phyloP scores from a whole-genome alignment of 495 filamentous ascomycete species.

The Lasiosphaeria hispida region DNA sequence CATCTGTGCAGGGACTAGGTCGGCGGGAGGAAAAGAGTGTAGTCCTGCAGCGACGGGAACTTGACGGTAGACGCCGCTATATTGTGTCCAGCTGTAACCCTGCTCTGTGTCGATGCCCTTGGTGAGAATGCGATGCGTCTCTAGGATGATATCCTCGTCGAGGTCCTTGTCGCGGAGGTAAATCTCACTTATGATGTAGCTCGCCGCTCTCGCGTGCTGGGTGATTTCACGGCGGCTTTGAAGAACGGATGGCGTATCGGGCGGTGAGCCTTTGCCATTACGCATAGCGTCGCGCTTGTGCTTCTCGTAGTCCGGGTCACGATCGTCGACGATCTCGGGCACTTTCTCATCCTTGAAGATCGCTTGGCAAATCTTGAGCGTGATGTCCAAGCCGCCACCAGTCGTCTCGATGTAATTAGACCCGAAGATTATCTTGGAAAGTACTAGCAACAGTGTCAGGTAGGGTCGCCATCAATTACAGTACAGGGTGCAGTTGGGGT shows the following conservation, averaged over 20 bases:
- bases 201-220: slow-evolving; percentile 34
- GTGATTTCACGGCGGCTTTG: slow-evolving; percentile 28
- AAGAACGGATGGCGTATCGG: background rate
- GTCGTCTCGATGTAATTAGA: slow-evolving; percentile 29
- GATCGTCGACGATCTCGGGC: background rate
- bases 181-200: slow-evolving; percentile 23
- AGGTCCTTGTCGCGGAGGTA: slow-evolving; percentile 23
- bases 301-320: slow-evolving; percentile 6
- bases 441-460: no score
- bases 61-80: slow-evolving; percentile 31
- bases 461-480: no score
- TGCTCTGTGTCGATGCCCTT: slow-evolving; percentile 18
- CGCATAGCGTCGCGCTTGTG: background rate
- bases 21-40: slow-evolving; percentile 22
- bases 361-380: slow-evolving; percentile 15
- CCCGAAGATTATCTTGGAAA: slow-evolving; percentile 21
- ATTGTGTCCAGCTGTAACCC: slow-evolving; percentile 10
- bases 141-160: slow-evolving; percentile 30
- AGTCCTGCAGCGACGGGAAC: slow-evolving; percentile 26
- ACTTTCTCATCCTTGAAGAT: slow-evolving; percentile 16
- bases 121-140: slow-evolving; percentile 35
- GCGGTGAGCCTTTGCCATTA: background rate
- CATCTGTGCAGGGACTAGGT: slow-evolving; percentile 24
- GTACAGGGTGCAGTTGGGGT: no score
- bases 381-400: slow-evolving; percentile 17